Base-by-base conservation (phyloP, 192 early-diverging fungal genomes). In the Backusella macrospora region DNA sequence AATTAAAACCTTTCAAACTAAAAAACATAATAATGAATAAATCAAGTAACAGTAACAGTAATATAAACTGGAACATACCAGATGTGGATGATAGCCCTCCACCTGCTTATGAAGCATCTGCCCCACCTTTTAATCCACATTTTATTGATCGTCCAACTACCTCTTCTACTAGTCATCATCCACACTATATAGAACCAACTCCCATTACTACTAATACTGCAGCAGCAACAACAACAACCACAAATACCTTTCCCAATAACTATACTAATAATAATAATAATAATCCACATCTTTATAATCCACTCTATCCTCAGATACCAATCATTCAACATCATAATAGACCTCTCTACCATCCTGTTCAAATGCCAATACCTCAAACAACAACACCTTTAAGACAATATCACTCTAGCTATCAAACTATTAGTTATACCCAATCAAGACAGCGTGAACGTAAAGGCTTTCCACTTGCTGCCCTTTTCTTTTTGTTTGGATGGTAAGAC, bases 401-500 rank as follows among this genome's bases (percentile, higher is more conserved):
- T 23, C 52, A 59, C 6, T 23, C 52, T 59, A 59, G 21, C 8
- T 59, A 59, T 0, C 21, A 59, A 6, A 59, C 52, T 26, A 59
- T 59, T 23, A 4, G 9, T 10, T 23, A 59, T 59, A 59, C 23
- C 9, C 52, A 26, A 59, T 12, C 9, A 26, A 59, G 37, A 15
- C 52, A 59, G 0, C 52, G 29, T 34, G 26, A 62, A 2, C 21
- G 45, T 34, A 44, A 12, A 10, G n/a, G n/a, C 7, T 74, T 74
- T 67, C 73, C 73, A 52, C 34, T 74, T 42, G 73, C 45, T 40
- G 73, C 73, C 10, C 18, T 74, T 16, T 39, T 74, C 42, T 74
- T 74, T 52, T 55, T 74, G 37, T 67, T 74, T 66, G 73, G 73
- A 21, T 74, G 64, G 73, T 74, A 74, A 67, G 14, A 15, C 16